Evolutionary conservation across 2,329 filamentous ascomycete species (phyloP), one percentile per base, ranked within the genome.

Genomic region (Xenoacremonium recifei): DNA sequence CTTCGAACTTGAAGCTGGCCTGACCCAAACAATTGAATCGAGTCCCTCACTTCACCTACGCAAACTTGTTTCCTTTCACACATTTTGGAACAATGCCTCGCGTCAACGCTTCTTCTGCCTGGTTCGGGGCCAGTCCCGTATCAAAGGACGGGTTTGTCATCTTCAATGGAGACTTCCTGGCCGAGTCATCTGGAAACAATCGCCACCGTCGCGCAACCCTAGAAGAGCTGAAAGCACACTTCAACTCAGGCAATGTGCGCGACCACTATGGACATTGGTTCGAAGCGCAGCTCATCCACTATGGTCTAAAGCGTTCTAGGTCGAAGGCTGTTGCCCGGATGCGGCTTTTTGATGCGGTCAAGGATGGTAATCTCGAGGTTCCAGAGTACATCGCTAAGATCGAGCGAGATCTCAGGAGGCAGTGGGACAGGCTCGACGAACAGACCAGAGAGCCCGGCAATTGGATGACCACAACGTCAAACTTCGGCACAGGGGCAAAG

Each of bases 201-300:
- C 66, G 63, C 3, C 72, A 77, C 49, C 66, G 69, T 2, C 73
- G 73, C 4, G 72, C 70, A 1, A 67, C 67, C 1, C 21, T 60
- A 3, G 50, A 62, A 1, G 72, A 78, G 49, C 64, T 79, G 4
- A 64, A 68, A 45, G 58, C 65, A 3, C 65, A 72, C 35, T 73
- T 76, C 47, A 68, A 72, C 33, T 56, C 58, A 5, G 65, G 65
- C 29, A 64, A 49, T 27, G 62, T 64, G 19, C 67, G 64, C 32
- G 76, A 82, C 51, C 71, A 71, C 32, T 72, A 78, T 1, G 78
- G 69, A 1, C 77, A 83, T 48, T 85, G 75, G 75, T 84, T 80
- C 44, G 73, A 80, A 47, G 79, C 80, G 0, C 79, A 85, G 48
- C 68, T 84, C 10, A 61, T 80, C 4, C 81, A 85, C 60, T 84